Evolutionary conservation across 371 early-diverging fungal genomes (phyloP).

Genomic region (Mortierella sp.): DNA sequence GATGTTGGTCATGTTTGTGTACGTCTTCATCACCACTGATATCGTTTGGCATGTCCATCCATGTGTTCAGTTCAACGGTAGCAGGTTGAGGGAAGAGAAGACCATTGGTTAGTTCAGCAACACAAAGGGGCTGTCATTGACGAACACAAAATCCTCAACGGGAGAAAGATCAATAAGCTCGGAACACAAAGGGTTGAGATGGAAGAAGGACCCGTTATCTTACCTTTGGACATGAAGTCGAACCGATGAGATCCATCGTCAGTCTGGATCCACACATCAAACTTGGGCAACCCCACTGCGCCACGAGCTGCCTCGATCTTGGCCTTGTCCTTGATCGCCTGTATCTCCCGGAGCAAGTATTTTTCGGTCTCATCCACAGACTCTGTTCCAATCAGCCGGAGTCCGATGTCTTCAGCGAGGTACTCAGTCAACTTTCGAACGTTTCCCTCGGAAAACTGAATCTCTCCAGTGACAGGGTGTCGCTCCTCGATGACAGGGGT

Average conservation of each 20-base stretch:
- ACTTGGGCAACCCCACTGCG: conserved; percentile 53
- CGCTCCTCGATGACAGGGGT: conserved; percentile 4
- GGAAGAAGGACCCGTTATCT: conserved; percentile 11
- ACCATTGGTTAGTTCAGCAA: neutral
- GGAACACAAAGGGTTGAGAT: neutral
- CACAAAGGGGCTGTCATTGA: neutral
- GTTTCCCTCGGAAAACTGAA: conserved; percentile 68
- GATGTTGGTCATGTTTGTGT: conserved; percentile 78
- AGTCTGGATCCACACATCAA: conserved; percentile 70
- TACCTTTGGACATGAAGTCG: conserved; percentile 78
- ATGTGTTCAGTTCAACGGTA: no score
- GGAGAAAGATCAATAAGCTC: neutral
- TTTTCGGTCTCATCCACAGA: conserved; percentile 30
- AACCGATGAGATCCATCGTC: conserved; percentile 76
- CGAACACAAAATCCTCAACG: neutral
- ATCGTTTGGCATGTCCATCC: no score
- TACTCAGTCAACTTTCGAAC: conserved; percentile 61
- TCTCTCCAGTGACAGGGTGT: conserved; percentile 50
- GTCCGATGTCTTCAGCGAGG: conserved; percentile 65
- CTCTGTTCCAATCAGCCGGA: conserved; percentile 56
- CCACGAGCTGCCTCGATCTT: conserved; percentile 12
- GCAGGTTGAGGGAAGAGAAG: neutral
- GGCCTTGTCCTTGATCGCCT: conserved; percentile 19
- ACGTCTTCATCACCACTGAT: conserved; percentile 73
- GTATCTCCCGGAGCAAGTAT: conserved; percentile 22